Evolutionary conservation across 345 rosid genomes (phyloP), one percentile per base, ranked within the genome.

Genomic region (Ricinus communis): DNA sequence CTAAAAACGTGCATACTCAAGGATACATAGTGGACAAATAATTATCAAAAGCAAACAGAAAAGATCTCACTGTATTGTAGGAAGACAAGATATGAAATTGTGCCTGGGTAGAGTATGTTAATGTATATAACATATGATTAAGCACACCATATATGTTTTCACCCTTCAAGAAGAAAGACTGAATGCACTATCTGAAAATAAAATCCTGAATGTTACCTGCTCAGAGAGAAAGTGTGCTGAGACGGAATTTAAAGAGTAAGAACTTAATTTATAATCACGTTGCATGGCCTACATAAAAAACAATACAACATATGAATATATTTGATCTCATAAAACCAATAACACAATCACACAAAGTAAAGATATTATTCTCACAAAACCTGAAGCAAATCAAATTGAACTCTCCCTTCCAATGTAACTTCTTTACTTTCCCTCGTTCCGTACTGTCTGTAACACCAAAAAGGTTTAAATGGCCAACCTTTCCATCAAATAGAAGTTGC

Each of bases 391-490:
- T 94, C 99, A 79, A 94, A 94, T 76, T 91, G 97, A 74, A 94
- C 92, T 82, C 99, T 86, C 79, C 99, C 99, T 81, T 94, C 97
- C 72, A 94, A 75, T 53, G 93, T 83, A 74, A 91, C 91, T 80
- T 94, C 99, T 89, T 94, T 92, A 71, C 97, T 94, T 84, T 94
- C 96, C 80, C 99, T 87, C 41, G 84, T 90, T 77, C 98, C 98
- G 67, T 77, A 78, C 71, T 94, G 98, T 78, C 97, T 95, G 92
- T 53, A 74, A 80, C 47, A 80, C 47, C 54, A 54, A 54, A 46
- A 77, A 76, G 38, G 74, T 75, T 69, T 78, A 60, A 19, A 43
- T n/a, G 71, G 64, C 28, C 58, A 76, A 70, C 27, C 43, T 24
- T 57, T 68, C 43, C 27, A 55, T 62, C 12, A n/a, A 58, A n/a